Evolutionary conservation across 106 monocot species (phyloP).

Genomic region (Acanthochlamys bracteata): DNA sequence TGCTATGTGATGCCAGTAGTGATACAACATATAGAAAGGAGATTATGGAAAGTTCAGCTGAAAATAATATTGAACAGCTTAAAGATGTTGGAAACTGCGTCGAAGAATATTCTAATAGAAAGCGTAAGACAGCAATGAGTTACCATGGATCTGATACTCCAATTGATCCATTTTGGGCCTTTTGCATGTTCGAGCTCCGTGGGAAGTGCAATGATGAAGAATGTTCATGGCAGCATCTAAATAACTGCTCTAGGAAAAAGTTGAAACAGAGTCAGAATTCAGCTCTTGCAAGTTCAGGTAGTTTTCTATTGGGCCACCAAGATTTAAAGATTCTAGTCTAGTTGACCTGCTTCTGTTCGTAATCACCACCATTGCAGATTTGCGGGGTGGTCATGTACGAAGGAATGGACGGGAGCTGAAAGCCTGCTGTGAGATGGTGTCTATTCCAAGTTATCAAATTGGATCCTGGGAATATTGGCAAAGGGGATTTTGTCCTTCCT

Average conservation of each 20-base stretch:
- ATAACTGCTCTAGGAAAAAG: constrained; percentile 15
- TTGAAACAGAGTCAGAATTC: constrained; percentile 16
- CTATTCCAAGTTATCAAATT: constrained; percentile 66
- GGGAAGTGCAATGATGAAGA: constrained; percentile 94
- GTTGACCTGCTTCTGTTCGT: constrained; percentile 7
- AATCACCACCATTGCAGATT: constrained; percentile 19
- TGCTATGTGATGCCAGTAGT: background rate
- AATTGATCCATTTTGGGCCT: constrained; percentile 80
- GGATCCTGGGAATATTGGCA: constrained; percentile 71
- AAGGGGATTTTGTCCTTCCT: constrained; percentile 54
- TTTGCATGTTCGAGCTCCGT: constrained; percentile 94
- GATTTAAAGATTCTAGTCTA: background rate
- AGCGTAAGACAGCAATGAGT: constrained; percentile 1
- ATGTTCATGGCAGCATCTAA: constrained; percentile 75
- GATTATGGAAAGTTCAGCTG: too few species aligned
- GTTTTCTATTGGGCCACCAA: constrained; percentile 14
- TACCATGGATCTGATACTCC: constrained; percentile 8
- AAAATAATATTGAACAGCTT: too few species aligned
- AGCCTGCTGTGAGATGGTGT: constrained; percentile 9
- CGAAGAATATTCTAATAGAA: too few species aligned
- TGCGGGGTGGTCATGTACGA: constrained; percentile 11
- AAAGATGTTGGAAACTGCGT: too few species aligned
- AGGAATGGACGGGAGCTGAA: constrained; percentile 9
- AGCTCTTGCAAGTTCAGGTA: constrained; percentile 11
- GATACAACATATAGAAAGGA: too few species aligned